phyloP scores from a whole-genome alignment of 2,329 filamentous ascomycete species.

The Microdochium paspali region DNA sequence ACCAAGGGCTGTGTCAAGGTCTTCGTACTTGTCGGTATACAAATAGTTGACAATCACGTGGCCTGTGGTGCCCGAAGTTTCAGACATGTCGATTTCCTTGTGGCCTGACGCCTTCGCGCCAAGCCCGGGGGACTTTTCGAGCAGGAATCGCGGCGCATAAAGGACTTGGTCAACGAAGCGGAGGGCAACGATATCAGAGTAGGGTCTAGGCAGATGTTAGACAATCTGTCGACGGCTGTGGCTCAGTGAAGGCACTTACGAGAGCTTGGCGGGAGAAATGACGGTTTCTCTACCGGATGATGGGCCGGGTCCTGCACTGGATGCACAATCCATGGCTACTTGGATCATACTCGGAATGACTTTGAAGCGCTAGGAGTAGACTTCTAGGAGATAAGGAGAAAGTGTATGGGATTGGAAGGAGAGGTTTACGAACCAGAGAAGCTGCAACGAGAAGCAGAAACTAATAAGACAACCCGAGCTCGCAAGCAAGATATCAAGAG shows the following conservation, averaged over 20 bases:
- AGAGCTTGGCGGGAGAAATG: background rate
- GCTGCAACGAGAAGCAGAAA: background rate
- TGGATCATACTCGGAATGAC: background rate
- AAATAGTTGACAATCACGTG: background rate
- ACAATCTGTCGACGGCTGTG: background rate
- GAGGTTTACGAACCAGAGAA: background rate
- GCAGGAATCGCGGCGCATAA: background rate
- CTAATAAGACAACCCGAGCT: background rate
- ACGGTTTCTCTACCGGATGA: background rate
- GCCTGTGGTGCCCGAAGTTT: background rate
- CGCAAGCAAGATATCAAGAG: background rate
- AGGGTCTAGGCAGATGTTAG: background rate
- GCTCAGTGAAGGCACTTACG: background rate
- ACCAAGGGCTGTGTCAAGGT: background rate
- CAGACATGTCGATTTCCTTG: background rate
- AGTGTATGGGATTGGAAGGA: background rate
- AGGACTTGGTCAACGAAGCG: background rate
- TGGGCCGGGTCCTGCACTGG: background rate
- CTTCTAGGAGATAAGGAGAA: background rate
- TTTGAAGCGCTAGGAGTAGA: background rate
- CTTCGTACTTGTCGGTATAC: background rate
- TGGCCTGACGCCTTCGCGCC: background rate
- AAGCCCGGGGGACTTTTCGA: background rate
- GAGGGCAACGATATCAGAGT: background rate
- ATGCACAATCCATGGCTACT: background rate